A percentile compares a stretch with the other conserved stretches of the same genome.
Conservation (phyloP, 1,139 yeast species). For the Diutina pseudorugosa region DNA sequence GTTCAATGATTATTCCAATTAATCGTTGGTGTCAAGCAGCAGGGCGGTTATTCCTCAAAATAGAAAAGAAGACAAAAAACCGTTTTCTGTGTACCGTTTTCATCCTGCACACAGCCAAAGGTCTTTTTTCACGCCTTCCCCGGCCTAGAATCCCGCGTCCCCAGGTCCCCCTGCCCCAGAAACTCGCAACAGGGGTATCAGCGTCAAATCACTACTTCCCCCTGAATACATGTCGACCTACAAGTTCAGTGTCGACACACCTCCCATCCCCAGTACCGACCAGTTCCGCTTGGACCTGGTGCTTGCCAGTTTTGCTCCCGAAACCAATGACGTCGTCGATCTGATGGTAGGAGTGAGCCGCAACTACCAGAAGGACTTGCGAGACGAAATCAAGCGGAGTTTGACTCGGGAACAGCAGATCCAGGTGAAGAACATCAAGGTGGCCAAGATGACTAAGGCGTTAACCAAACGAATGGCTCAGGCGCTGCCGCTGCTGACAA, state of each 20-base stretch:
- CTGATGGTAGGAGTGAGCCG: conserved; percentile 21
- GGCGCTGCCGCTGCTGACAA: conserved; percentile 5
- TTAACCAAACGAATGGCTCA: conserved; percentile 13
- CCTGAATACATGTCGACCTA: background rate
- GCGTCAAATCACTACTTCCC: too few relatives aligned
- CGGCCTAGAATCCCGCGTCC: background rate
- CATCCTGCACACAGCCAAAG: background rate
- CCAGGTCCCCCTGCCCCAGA: too few relatives aligned
- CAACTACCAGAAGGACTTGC: conserved; percentile 30
- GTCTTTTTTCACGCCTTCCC: background rate
- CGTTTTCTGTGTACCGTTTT: background rate
- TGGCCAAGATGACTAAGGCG: conserved; percentile 17
- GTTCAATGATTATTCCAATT: too few relatives aligned
- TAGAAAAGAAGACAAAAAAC: too few relatives aligned
- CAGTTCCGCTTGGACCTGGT: conserved; percentile 28
- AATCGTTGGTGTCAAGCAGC: too few relatives aligned
- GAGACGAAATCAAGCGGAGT: conserved; percentile 22
- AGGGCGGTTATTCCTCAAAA: too few relatives aligned
- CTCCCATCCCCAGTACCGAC: conserved; percentile 23
- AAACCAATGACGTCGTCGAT: conserved; percentile 23
- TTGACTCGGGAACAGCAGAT: conserved; percentile 25
- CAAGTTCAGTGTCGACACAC: background rate
- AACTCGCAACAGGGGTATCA: too few relatives aligned
- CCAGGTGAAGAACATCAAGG: conserved; percentile 23
- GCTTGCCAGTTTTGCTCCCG: conserved; percentile 17